Evolutionary conservation across 2,329 filamentous ascomycete genomes (phyloP), one percentile per base, ranked within the genome.

Genomic region (Fusarium albidum): DNA sequence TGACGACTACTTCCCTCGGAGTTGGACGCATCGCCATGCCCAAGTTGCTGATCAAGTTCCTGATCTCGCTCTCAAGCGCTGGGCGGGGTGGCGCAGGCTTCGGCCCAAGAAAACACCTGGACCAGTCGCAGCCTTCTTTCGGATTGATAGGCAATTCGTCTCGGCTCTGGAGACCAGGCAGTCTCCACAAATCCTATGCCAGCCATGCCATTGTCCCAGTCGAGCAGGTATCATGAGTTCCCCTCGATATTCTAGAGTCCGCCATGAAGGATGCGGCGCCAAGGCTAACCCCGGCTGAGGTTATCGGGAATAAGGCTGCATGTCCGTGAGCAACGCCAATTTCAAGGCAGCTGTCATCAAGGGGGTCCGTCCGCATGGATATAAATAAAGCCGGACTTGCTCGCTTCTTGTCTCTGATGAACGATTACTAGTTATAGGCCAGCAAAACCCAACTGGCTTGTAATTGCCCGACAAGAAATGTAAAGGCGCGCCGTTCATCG

Each of bases 21-120:
- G 40, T 33, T 44, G 58, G 49, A 45, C 49, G 57, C 28, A 61
- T 61, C 61, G 45, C 42, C 34, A 32, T n/a, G 34, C 29, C 28
- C 42, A 61, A 61, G 44, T 61, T 55, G 33, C 58, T 61, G 58
- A 61, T 61, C 49, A 61, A 61, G 26, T 61, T 61, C 57, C 53
- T 61, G 58, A 61, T 61, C 29, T 49, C 46, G 21, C 42, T 26
- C 39, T n/a, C 35, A 59, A 55, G 57, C 49, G 37, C 57, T 47
- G 34, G 32, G 46, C 18, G 48, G 39, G 48, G 48, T 27, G 15
- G 48, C 33, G 15, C 29, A 51, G 52, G 15, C 28, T 25, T 52
- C 12, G 25, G 25, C 18, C 15, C 34, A 31, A 26, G n/a, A n/a
- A 43, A 26, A 27, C 39, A 32, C 47, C 27, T 50, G 41, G 33